Conservation (phyloP, 768 basidiomycete species). For the Lentinula edodes region DNA sequence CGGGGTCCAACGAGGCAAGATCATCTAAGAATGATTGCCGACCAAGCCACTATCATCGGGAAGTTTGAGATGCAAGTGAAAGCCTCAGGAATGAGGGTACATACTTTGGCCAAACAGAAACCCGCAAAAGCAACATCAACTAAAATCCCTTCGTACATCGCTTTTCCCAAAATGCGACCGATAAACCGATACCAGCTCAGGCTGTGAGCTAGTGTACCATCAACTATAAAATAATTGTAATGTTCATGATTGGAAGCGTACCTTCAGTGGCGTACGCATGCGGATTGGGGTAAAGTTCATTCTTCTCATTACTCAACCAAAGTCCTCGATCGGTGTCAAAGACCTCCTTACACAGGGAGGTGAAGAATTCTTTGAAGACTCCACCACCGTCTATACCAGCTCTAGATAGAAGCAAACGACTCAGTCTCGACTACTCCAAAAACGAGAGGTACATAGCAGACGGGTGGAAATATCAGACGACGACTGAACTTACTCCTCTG, state of each 20-base stretch:
- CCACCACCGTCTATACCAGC: conserved; percentile 96
- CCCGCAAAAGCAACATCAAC: conserved; percentile 93
- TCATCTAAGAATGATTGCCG: conserved; percentile 92
- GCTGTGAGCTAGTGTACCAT: conserved; percentile 54
- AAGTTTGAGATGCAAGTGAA: background rate
- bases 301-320: conserved; percentile 87
- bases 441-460: background rate
- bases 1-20: conserved; percentile 84
- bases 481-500: conserved; percentile 61
- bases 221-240: background rate
- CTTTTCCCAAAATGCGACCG: conserved; percentile 91
- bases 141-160: conserved; percentile 92
- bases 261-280: conserved; percentile 87
- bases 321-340: conserved; percentile 93
- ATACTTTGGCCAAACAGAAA: conserved; percentile 88
- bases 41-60: conserved; percentile 69
- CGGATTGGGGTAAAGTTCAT: conserved; percentile 94
- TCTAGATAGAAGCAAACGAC: conserved; percentile 28
- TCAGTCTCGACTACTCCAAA: background rate
- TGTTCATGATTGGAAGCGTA: conserved; percentile 27
- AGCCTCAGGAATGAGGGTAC: conserved; percentile 4
- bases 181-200: conserved; percentile 92
- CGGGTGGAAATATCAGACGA: background rate
- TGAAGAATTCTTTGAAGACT: conserved; percentile 97
- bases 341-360: conserved; percentile 86